Conservation (phyloP, 352 stramenopile species). For the Globisporangium nagaii region DNA sequence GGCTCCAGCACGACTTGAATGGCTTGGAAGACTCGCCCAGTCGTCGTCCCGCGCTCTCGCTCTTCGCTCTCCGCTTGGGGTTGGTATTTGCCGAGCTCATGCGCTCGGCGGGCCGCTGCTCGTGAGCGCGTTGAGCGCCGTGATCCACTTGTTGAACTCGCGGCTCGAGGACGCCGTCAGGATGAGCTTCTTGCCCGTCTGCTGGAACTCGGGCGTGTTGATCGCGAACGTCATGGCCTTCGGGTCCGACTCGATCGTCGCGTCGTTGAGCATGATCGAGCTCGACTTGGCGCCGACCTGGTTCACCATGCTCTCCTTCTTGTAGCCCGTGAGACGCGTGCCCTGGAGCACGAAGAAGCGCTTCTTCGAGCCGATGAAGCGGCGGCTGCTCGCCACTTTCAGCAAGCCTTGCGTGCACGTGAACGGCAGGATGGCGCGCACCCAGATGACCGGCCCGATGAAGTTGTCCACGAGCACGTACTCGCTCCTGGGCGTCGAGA, state of each 20-base stretch:
- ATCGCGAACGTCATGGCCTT: conserved; percentile 70
- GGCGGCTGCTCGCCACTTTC: conserved; percentile 72
- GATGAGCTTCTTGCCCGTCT: conserved; percentile 77
- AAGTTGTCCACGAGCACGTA: conserved; percentile 85
- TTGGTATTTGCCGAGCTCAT: too few relatives aligned
- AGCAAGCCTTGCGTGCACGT: conserved; percentile 80
- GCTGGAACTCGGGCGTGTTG: conserved; percentile 63
- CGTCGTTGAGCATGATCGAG: conserved; percentile 56
- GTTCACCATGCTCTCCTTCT: conserved; percentile 71
- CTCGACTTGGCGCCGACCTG: conserved; percentile 69
- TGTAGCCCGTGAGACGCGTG: conserved; percentile 59
- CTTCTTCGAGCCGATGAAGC: conserved; percentile 82
- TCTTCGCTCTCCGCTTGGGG: too few relatives aligned
- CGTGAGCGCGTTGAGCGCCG: conserved; percentile 50
- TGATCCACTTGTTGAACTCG: conserved; percentile 85
- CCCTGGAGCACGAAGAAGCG: conserved; percentile 77
- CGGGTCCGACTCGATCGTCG: conserved; percentile 66
- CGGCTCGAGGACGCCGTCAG: conserved; percentile 63
- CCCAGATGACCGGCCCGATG: conserved; percentile 77
- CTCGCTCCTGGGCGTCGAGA: conserved; percentile 68
- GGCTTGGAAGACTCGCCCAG: background rate
- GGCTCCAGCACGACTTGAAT: too few relatives aligned
- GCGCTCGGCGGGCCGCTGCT: conserved; percentile 26
- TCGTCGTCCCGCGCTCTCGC: background rate
- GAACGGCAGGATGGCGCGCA: conserved; percentile 80